Evolutionary conservation across 257 asterid species (phyloP), one percentile per base, ranked within the genome.

Genomic region (Nicotiana knightiana): DNA sequence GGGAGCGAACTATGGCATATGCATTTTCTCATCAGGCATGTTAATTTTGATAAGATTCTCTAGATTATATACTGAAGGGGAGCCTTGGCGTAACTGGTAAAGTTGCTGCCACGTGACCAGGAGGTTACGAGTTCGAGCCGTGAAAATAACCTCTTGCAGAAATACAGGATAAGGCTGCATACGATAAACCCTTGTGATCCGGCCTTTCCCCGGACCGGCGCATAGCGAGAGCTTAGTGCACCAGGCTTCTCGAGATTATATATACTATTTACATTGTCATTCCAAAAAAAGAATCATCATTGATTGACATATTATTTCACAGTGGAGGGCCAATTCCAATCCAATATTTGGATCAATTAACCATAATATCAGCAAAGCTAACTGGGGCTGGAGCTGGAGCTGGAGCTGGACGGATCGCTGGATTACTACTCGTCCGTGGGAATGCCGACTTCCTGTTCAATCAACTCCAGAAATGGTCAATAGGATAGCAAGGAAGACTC

Each of bases 341-440:
- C 90, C 90, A 8, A 82, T 87, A 76, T 87, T 90, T 39, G 95
- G 94, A 73, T 83, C 88, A 43, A 88, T 85, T 57, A 88, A 86
- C 84, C 77, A 84, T 17, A 96, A 91, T 39, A 86, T 89, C 18
- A 90, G 96, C 77, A 90, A 91, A 82, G 87, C 89, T 11, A 87
- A 89, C 67, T 96, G 99, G 99, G 98, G 96, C 17, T 94, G 99
- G 99, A 98, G 96, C 17, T 94, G 99, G 99, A 98, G 96, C 17
- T 94, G 99, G 99, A 96, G 99, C 85, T 96, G 97, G 99, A 94
- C 81, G 86, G 98, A 96, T 83, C 91, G 95, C 13, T 96, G 99
- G 99, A 87, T 96, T 54, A 92, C 99, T 75, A 97, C 97, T 84
- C 92, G 93, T 35, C 99, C 99, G 35, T 96, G 99, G 99, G 99